These are phyloP conservation scores for Myriosclerotinia curreyana DNA, from an alignment of 2,329 filamentous ascomycete genomes.

Conservation along the genomic window DNA sequence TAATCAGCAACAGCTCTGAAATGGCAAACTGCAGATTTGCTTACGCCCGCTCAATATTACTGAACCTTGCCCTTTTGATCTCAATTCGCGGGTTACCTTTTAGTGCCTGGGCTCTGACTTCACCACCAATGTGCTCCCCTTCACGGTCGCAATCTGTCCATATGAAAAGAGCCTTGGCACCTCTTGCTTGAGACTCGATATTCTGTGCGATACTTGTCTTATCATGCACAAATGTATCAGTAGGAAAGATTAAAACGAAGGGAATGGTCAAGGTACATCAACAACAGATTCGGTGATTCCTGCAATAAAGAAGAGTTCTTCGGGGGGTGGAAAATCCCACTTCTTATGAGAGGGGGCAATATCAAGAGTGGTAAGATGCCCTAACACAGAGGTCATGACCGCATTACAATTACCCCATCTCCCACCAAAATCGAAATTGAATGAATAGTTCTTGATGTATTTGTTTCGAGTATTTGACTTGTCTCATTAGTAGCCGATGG, in stretches of 20 bases:
- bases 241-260: constrained; percentile 7
- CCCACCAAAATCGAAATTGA: constrained; percentile 80
- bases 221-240: constrained; percentile 51
- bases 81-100: constrained; percentile 71
- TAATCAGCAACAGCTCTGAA: constrained; percentile 16
- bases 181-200: constrained; percentile 73
- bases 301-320: constrained; percentile 71
- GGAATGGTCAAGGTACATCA: constrained; percentile 48
- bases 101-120: constrained; percentile 78
- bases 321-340: constrained; percentile 79
- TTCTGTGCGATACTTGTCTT: constrained; percentile 81
- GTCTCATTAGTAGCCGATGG: constrained; percentile 12
- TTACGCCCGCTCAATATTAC: constrained; percentile 89
- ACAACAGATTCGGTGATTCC: constrained; percentile 67
- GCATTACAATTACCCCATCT: constrained; percentile 80
- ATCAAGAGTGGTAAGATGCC: constrained; percentile 79
- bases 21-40: constrained; percentile 35
- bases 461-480: constrained; percentile 41
- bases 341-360: constrained; percentile 67
- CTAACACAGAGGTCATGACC: constrained; percentile 89
- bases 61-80: constrained; percentile 85
- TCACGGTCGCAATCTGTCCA: constrained; percentile 99
- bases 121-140: constrained; percentile 91
- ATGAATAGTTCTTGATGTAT: constrained; percentile 93
- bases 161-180: constrained; percentile 76